Base-by-base conservation (phyloP, 352 stramenopile genomes). In the Peronospora farinosa region DNA sequence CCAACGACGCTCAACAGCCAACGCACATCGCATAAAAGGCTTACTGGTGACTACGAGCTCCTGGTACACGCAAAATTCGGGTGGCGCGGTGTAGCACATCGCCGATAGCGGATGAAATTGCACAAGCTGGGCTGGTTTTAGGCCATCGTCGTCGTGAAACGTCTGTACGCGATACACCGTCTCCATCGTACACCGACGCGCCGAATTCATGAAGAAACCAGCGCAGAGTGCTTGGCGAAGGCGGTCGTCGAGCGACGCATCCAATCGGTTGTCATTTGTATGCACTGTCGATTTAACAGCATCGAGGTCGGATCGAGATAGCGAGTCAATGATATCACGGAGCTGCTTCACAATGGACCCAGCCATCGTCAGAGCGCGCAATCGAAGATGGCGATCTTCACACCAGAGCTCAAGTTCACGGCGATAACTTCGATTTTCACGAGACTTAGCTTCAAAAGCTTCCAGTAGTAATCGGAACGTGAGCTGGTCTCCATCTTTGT, bases 11-110 rank as follows among this genome's bases (percentile, higher is more conserved):
- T 86, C 70, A 1, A 85, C 71, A 33, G 63, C 61, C 5, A 88
- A 38, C 11, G 74, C 61, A 40, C 69, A 41, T 17, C 78, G 81
- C 68, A 92, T 75, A 49, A 84, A 92, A 11, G 70, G 69, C 10
- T 78, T 81, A 55, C 70, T 87, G 13, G 78, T 88, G 35, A 72
- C 61, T 21, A 89, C 77, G 31, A 92, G 70, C 47, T 92, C 76
- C 2, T 87, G 76, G 45, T 81, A 89, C 2, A 92, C 47, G 40
- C 78, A 89, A 39, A 53, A 74, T 41, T 70, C 54, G 4, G 81
- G 81, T 16, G 72, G 62, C 3, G 65, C 40, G 10, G 69, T 54
- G 47, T 72, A 73, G 17, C 66, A 55, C 39, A 89, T 65, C 23
- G 57, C 59, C 19, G 76, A 89, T 23, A 81, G 62, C 21, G 81